phyloP scores from a whole-genome alignment of 2,329 filamentous ascomycete species.

The Fusarium caatingaense region DNA sequence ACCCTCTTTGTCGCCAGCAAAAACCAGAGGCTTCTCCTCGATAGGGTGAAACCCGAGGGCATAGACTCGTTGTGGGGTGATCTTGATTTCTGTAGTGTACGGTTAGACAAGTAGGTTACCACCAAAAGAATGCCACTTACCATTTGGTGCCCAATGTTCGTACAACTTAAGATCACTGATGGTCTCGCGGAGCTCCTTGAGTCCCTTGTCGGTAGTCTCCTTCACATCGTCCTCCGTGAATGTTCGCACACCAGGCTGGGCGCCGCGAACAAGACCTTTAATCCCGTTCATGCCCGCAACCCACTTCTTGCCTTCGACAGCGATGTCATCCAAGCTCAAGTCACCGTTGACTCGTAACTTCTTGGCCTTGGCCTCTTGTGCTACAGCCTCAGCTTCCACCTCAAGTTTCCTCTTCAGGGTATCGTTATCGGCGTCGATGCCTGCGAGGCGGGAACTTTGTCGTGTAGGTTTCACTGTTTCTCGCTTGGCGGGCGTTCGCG shows the following conservation, averaged over 20 bases:
- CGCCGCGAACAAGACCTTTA: slow-evolving; percentile 68
- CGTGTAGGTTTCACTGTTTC: slow-evolving; percentile 64
- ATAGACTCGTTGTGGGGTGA: slow-evolving; percentile 89
- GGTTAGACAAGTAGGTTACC: neutral
- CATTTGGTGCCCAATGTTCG: slow-evolving; percentile 83
- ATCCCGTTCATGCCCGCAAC: slow-evolving; percentile 75
- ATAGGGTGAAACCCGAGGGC: slow-evolving; percentile 90
- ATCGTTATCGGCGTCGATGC: slow-evolving; percentile 61
- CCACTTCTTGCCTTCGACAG: slow-evolving; percentile 84
- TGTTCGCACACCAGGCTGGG: slow-evolving; percentile 83
- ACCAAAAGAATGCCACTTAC: slow-evolving; percentile 57
- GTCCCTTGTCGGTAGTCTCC: slow-evolving; percentile 79
- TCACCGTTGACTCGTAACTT: slow-evolving; percentile 64
- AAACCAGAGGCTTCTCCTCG: slow-evolving; percentile 84
- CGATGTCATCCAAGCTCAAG: slow-evolving; percentile 79
- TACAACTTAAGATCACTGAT: slow-evolving; percentile 85
- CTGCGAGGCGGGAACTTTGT: slow-evolving; percentile 68
- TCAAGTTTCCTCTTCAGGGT: slow-evolving; percentile 63
- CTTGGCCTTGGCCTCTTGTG: slow-evolving; percentile 65
- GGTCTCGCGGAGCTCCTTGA: slow-evolving; percentile 78
- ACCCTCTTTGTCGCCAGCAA: slow-evolving; percentile 94
- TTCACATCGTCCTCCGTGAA: slow-evolving; percentile 87
- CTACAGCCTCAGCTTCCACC: slow-evolving; percentile 59
- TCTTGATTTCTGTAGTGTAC: slow-evolving; percentile 77
- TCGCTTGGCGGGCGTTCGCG: slow-evolving; percentile 58